These are phyloP conservation scores for Aspergillus sp. DNA, from an alignment of 2,329 filamentous ascomycete genomes.

Conservation along the genomic window DNA sequence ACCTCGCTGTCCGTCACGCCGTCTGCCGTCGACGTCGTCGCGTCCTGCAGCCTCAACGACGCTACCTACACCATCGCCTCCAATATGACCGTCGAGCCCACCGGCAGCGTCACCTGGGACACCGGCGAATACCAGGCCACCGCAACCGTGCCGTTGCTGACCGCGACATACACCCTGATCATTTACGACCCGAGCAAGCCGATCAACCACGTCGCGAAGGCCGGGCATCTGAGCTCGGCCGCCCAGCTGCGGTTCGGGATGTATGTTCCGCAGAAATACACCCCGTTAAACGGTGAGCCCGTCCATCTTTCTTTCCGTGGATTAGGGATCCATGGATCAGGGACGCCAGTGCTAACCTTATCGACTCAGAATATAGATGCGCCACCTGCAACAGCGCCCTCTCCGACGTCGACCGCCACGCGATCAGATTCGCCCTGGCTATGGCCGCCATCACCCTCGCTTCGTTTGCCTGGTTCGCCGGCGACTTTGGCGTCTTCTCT, in stretches of 20 bases:
- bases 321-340: conserved; percentile 2
- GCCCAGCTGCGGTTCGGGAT: conserved; percentile 52
- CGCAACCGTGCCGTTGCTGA: conserved; percentile 44
- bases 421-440: conserved; percentile 46
- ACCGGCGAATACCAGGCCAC: conserved; percentile 45
- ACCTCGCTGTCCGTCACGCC: conserved; percentile 53
- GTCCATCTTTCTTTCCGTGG: not conserved
- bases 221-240: conserved; percentile 48
- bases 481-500: conserved; percentile 30
- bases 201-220: conserved; percentile 41
- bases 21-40: conserved; percentile 51
- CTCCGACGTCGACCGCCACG: conserved; percentile 45
- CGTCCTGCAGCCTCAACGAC: conserved; percentile 50
- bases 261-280: conserved; percentile 48
- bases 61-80: conserved; percentile 52
- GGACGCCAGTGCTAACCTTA: conserved; percentile 12
- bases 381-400: conserved; percentile 48
- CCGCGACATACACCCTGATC: conserved; percentile 54
- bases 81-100: conserved; percentile 48
- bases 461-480: conserved; percentile 47
- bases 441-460: conserved; percentile 49
- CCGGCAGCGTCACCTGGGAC: conserved; percentile 51
- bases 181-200: conserved; percentile 51
- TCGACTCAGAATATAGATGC: conserved; percentile 42
- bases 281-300: conserved; percentile 40